Evolutionary conservation across 2,329 filamentous ascomycete species (phyloP).

Genomic region (Fusarium abutilonis): DNA sequence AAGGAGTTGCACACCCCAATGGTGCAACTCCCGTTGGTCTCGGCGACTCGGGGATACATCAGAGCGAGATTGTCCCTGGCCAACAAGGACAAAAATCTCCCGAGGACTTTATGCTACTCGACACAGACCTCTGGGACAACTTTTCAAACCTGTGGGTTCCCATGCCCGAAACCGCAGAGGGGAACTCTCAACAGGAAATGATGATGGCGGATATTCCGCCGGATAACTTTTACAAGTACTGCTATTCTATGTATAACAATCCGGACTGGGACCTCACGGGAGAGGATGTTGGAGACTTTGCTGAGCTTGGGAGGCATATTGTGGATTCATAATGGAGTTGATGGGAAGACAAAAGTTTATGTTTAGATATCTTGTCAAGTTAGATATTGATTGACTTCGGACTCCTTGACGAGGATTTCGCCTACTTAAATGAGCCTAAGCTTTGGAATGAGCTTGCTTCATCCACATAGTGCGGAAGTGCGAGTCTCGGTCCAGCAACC

Average conservation of each 20-base stretch:
- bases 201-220: constrained; percentile 40
- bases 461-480: not conserved
- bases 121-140: constrained; percentile 43
- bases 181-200: constrained; percentile 38
- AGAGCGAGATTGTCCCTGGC: constrained; percentile 4
- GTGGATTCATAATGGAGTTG: constrained; percentile 36
- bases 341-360: constrained; percentile 7
- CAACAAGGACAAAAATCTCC: constrained; percentile 28
- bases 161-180: constrained; percentile 24
- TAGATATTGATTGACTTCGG: not conserved
- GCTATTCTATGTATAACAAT: constrained; percentile 46
- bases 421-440: no score
- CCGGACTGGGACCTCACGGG: constrained; percentile 45
- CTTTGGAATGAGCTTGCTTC: no score
- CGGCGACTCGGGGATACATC: constrained; percentile 6
- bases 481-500: not conserved
- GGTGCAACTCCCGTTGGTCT: constrained; percentile 14
- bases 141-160: constrained; percentile 44
- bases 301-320: constrained; percentile 43
- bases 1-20: constrained; percentile 8
- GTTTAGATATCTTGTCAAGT: constrained; percentile 7
- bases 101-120: constrained; percentile 39
- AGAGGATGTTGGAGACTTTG: constrained; percentile 44
- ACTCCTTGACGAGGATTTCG: no score
- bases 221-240: constrained; percentile 44